A percentile compares a stretch with the other conserved stretches of the same genome.
Conservation (phyloP, 2,329 filamentous ascomycete species). For the Scedosporium dehoogii region DNA sequence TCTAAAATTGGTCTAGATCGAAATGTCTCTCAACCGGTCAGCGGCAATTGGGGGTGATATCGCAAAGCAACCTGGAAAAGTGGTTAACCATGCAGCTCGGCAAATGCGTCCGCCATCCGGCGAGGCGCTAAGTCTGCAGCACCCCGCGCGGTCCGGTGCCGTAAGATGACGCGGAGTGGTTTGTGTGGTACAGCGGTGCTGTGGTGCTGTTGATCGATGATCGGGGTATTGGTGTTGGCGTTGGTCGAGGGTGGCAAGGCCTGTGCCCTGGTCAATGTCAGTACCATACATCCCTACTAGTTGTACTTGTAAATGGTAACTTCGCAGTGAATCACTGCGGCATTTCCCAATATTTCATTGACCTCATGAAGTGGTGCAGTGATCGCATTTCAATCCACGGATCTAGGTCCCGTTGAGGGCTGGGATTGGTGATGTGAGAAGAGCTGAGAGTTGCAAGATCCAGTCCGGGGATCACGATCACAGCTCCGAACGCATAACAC, state of each 20-base stretch:
- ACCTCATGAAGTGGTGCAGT: no score
- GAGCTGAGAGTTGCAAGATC: neutral
- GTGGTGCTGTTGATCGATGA: no score
- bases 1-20: neutral
- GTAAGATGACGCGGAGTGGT: neutral
- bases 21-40: neutral
- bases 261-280: no score
- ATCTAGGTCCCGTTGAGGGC: neutral
- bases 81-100: slow-evolving; percentile 1
- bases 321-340: neutral
- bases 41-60: neutral
- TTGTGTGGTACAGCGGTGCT: neutral
- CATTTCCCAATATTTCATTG: no score
- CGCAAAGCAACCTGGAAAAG: neutral
- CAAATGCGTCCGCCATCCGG: neutral
- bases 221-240: no score
- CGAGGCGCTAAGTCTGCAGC: neutral
- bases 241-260: no score
- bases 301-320: neutral
- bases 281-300: neutral
- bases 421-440: neutral
- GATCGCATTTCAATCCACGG: no score
- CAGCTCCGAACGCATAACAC: neutral
- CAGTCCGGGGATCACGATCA: neutral
- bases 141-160: slow-evolving; percentile 1